These are phyloP conservation scores for Saccharomyces kudriavzevii DNA, from an alignment of 805 yeast genomes.

Conservation along the genomic window DNA sequence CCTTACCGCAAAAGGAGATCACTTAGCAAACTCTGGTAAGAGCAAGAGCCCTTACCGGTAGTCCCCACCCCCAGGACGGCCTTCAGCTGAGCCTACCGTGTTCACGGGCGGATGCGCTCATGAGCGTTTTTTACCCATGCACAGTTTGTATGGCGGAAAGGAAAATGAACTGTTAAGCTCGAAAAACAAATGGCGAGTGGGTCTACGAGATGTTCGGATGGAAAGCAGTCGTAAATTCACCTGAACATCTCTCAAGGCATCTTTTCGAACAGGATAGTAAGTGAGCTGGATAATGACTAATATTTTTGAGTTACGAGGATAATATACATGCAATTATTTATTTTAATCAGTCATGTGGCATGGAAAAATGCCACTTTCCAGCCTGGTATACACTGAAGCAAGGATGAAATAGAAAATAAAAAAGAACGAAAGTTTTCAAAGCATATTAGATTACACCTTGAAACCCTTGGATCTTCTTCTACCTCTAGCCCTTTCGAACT, in stretches of 20 bases:
- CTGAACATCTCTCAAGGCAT: too few relatives aligned
- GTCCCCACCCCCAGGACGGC: background rate
- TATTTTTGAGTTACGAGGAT: background rate
- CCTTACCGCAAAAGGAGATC: background rate
- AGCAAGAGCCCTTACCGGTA: background rate
- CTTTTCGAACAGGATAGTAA: too few relatives aligned
- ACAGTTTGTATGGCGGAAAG: too few relatives aligned
- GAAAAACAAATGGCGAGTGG: background rate
- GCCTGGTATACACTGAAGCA: background rate
- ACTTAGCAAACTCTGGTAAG: background rate
- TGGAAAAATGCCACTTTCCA: background rate
- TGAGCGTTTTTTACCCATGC: background rate
- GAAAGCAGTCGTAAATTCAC: background rate
- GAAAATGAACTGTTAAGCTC: too few relatives aligned
- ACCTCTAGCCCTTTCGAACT: slow-evolving; percentile 99
- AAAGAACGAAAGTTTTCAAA: background rate
- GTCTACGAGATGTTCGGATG: background rate
- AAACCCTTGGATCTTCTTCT: slow-evolving; percentile 98
- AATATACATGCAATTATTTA: background rate
- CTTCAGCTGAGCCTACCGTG: background rate
- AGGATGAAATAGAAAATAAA: background rate
- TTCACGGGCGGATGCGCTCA: background rate
- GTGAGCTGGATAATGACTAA: background rate
- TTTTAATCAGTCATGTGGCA: background rate
- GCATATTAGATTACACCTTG: slow-evolving; percentile 72